Conservation (phyloP, 164 flowering plant genomes). For the Platanus orientalis region DNA sequence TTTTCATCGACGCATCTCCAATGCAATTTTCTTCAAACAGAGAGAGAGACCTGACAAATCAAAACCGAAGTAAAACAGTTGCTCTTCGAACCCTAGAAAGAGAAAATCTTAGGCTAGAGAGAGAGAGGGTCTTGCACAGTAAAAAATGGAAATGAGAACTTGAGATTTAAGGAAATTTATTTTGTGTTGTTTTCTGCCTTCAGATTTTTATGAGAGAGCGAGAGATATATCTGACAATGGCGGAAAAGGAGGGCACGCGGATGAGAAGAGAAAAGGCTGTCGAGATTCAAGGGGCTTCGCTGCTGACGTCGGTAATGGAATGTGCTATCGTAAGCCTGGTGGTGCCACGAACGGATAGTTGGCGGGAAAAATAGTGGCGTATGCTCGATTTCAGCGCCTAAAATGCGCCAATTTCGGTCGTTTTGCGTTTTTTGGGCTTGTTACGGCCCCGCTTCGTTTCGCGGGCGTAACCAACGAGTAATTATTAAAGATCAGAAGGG, state of each 20-base stretch:
- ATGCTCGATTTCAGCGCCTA: slow-evolving; percentile 46
- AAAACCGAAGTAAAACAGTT: slow-evolving; percentile 2
- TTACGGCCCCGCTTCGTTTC: not conserved
- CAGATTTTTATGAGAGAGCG: slow-evolving; percentile 10
- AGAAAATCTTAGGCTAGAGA: slow-evolving; percentile 10
- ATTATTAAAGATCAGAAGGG: no score
- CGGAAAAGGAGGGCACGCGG: slow-evolving; percentile 50
- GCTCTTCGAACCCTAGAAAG: slow-evolving; percentile 6
- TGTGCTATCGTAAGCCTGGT: slow-evolving; percentile 29
- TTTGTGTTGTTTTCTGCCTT: no score
- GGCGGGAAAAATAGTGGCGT: no score
- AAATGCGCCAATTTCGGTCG: slow-evolving; percentile 27
- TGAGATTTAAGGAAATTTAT: not conserved
- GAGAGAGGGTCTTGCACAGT: not conserved
- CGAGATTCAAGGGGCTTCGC: slow-evolving; percentile 6
- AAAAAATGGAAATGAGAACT: not conserved
- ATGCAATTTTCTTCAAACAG: not conserved
- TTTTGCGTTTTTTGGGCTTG: slow-evolving; percentile 3
- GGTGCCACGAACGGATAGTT: no score
- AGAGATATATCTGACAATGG: slow-evolving; percentile 26
- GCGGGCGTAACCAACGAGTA: not conserved
- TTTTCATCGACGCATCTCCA: slow-evolving; percentile 26
- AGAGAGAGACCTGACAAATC: not conserved
- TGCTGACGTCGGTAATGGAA: slow-evolving; percentile 30
- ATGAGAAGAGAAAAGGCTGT: slow-evolving; percentile 7